Evolutionary conservation across 2,329 filamentous ascomycete species (phyloP).

Genomic region (Canariomyces notabilis): DNA sequence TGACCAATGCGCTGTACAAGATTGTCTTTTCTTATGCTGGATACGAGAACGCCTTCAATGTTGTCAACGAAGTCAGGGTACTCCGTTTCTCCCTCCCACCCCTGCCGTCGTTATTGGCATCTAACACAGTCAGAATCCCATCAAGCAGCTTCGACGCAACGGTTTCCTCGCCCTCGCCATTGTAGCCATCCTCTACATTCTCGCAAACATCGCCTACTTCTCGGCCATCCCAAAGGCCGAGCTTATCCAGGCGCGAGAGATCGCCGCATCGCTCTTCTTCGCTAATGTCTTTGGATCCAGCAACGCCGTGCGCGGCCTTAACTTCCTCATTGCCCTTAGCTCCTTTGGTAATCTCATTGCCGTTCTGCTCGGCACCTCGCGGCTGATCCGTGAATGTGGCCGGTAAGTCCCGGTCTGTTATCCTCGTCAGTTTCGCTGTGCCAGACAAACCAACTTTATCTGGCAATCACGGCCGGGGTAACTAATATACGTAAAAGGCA

Average conservation of each 20-base stretch:
- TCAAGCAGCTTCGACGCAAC: slow-evolving; percentile 48
- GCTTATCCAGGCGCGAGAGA: slow-evolving; percentile 46
- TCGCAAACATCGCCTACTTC: slow-evolving; percentile 58
- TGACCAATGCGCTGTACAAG: slow-evolving; percentile 56
- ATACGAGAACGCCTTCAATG: slow-evolving; percentile 54
- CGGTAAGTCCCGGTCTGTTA: slow-evolving; percentile 30
- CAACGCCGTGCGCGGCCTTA: slow-evolving; percentile 46
- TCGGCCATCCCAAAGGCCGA: slow-evolving; percentile 49
- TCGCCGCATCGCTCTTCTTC: slow-evolving; percentile 55
- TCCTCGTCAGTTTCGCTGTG: not conserved
- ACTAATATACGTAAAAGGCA: too few species aligned
- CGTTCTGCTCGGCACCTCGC: slow-evolving; percentile 50
- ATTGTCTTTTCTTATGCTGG: slow-evolving; percentile 55
- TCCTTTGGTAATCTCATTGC: slow-evolving; percentile 56
- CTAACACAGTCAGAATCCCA: slow-evolving; percentile 43
- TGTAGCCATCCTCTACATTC: slow-evolving; percentile 50
- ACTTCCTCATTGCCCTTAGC: slow-evolving; percentile 52
- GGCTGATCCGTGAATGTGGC: slow-evolving; percentile 56
- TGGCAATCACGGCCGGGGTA: too few species aligned
- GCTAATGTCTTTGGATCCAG: slow-evolving; percentile 49
- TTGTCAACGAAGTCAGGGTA: slow-evolving; percentile 53
- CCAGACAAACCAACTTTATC: not conserved
- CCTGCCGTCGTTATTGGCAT: not conserved
- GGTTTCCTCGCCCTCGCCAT: slow-evolving; percentile 45
- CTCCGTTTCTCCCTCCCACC: not conserved